A percentile compares a stretch with the other conserved stretches of the same genome.
phyloP scores from a whole-genome alignment of 2,329 filamentous ascomycete species.

The Bertia moriformis region DNA sequence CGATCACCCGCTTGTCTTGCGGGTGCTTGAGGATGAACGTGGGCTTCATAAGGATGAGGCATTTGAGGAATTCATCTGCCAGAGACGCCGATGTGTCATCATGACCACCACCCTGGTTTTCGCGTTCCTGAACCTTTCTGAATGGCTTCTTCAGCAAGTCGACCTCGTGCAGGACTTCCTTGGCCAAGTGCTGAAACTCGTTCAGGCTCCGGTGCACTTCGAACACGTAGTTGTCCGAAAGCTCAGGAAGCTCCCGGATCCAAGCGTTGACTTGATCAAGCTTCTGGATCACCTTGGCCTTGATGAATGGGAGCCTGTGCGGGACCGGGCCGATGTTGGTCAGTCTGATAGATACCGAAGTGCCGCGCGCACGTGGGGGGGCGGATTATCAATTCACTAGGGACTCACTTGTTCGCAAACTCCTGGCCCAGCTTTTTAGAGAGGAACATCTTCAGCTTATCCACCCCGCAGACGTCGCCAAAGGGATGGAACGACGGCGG shows the following conservation, averaged over 20 bases:
- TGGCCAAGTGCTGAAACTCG: constrained; percentile 37
- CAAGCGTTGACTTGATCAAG: constrained; percentile 35
- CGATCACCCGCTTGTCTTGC: constrained; percentile 10
- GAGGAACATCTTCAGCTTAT: constrained; percentile 33
- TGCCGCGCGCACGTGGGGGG: too few relatives aligned
- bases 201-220: constrained; percentile 46
- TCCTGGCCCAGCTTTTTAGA: constrained; percentile 36
- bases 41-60: constrained; percentile 17
- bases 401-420: constrained; percentile 32
- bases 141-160: constrained; percentile 18
- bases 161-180: constrained; percentile 33
- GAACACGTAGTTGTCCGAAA: constrained; percentile 52
- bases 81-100: constrained; percentile 16
- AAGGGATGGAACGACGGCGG: constrained; percentile 30
- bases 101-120: constrained; percentile 13
- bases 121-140: too few relatives aligned
- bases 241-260: constrained; percentile 46
- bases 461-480: constrained; percentile 33
- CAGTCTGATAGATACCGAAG: too few relatives aligned
- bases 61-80: constrained; percentile 15
- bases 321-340: too few relatives aligned
- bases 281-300: constrained; percentile 32
- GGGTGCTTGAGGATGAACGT: constrained; percentile 13
- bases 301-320: constrained; percentile 35
- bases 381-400: too few relatives aligned